Evolutionary conservation across 164 flowering plant species (phyloP), one percentile per base, ranked within the genome.

Genomic region (Sextonia rubra): DNA sequence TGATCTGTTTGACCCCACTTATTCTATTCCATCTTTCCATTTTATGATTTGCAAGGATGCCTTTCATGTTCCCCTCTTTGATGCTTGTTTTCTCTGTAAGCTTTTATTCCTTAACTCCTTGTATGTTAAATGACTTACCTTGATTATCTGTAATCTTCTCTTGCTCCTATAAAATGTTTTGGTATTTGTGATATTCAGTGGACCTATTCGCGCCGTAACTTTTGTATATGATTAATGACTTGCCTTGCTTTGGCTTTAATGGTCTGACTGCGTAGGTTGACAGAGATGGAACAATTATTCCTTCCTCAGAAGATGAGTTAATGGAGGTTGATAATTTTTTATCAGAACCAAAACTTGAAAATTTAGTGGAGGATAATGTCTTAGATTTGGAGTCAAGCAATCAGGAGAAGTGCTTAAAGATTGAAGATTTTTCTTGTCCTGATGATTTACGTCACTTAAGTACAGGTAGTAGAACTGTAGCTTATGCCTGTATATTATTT

Each of bases 291-390:
- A 69, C 82, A 44, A 67, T 67, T 71, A 37, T 72, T 74, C 77
- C 81, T 78, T 77, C 76, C 25, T 72, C 80, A 47, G 87, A 86
- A 71, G 90, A 91, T 73, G 90, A 86, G 67, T 62, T 79, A 60
- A 80, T 69, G 29, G 88, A 82, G 29, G 83, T 91, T 72, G 82
- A 85, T 71, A 81, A 82, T 75, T 79, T 88, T 48, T 83, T 86
- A 66, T 87, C 81, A 22, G 96, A 89, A 76, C 91, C 91, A 64
- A 80, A 79, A 77, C 74, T 70, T 71, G 86, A 83, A 26, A 76
- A 82, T 67, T 77, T 76, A 60, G 79, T 84, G 48, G 80, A 84
- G 65, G 87, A 87, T 80, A 84, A 78, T 72, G 74, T 85, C 30
- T 78, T 87, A 60, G 74, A 76, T 64, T 78, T 73, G 23, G 69